phyloP scores from a whole-genome alignment of 176 grass and related monocot species.

The Alopecurus myosuroides region DNA sequence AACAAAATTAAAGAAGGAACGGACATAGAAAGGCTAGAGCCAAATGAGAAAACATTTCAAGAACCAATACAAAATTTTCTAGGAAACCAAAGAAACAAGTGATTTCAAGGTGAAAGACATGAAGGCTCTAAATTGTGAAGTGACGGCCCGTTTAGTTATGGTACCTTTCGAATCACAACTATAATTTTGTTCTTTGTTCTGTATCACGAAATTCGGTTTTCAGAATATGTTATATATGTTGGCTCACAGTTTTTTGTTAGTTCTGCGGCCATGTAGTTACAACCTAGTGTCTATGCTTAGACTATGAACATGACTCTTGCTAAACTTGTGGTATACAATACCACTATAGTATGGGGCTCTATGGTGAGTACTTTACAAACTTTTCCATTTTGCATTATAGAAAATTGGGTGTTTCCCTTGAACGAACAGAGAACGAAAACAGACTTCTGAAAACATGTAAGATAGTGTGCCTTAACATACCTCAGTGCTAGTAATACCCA shows the following conservation, averaged over 20 bases:
- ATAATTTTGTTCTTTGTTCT: not conserved
- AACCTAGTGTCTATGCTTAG: not conserved
- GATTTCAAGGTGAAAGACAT: not conserved
- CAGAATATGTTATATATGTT: not conserved
- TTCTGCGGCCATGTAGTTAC: not conserved
- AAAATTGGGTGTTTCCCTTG: not conserved
- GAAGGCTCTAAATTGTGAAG: not conserved
- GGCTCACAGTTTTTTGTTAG: too few species aligned
- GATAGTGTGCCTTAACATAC: constrained; percentile 11
- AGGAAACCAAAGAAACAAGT: not conserved
- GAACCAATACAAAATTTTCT: not conserved
- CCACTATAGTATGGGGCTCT: too few species aligned
- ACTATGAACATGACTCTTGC: too few species aligned
- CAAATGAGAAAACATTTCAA: not conserved
- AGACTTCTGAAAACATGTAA: not conserved
- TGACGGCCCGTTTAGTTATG: not conserved
- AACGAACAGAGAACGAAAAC: not conserved
- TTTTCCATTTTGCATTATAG: not conserved
- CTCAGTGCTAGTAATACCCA: constrained; percentile 93
- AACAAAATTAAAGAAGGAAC: too few species aligned
- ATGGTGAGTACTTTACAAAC: not conserved
- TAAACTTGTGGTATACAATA: not conserved
- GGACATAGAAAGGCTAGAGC: not conserved
- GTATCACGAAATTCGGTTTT: too few species aligned
- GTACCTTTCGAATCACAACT: not conserved